Evolutionary conservation across 1,284 basidiomycete species (phyloP), one percentile per base, ranked within the genome.

Genomic region (Puccinia novopanici): DNA sequence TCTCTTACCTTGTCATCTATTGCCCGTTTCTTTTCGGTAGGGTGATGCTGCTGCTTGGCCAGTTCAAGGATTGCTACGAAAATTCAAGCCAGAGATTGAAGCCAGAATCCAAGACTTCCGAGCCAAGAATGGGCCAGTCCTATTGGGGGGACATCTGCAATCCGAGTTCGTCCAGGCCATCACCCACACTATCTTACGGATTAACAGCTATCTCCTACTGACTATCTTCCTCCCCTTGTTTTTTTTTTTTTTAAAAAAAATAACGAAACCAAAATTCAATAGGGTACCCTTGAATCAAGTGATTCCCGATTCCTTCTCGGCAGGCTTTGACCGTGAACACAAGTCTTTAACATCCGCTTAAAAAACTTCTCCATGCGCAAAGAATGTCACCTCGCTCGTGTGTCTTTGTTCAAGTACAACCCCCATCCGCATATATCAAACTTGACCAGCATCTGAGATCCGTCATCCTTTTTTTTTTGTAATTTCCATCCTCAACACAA

Each of bases 1-100:
- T 73, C 27, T 37, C 6, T 71, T 24, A 71, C n/a, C 24, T 22
- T 74, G 24, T 40, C 3, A 27, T 54, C 5, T 45, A 15, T 45
- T 13, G n/a, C 17, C 9, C 3, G n/a, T 54, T 17, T n/a, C 37
- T 27, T 37, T n/a, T n/a, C n/a, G n/a, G 37, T 27, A 80, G 79
- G 95, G 96, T 37, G 96, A 99, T 84, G 96, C 96, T 6, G 95
- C 96, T 27, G 96, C 96, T 8, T 99, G 96, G 96, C 96, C 96
- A 9, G 95, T 98, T 82, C 96, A 98, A 93, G 87, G 87, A 80
- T 89, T 98, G 81, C 93, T 98, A 90, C 92, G 94, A 82, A 93
- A 98, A 87, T 99, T 98, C 92, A 91, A 95, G 83, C 94, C 94
- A 0, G 91, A 94, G 84, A 93, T 98, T 54, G 95, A 98, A 87